A percentile compares a stretch with the other conserved stretches of the same genome.
Evolutionary conservation across 164 flowering plant genomes (phyloP).

Genomic region (Vitis rupestris): DNA sequence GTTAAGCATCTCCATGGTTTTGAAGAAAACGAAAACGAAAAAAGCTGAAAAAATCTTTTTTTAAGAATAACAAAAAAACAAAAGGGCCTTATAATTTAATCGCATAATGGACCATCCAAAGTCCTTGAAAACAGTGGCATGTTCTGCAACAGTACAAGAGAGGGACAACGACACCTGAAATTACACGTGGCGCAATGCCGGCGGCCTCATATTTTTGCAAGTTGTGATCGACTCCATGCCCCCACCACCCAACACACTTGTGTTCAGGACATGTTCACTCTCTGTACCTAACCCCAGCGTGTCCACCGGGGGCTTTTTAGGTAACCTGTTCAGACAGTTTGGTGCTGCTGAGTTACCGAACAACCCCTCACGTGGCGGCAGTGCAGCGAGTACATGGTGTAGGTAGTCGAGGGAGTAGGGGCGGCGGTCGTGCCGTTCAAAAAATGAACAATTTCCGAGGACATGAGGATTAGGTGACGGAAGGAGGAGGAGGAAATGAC

Average conservation of each 20-base stretch:
- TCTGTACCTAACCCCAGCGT: too few species aligned
- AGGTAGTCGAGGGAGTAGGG: too few species aligned
- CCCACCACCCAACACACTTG: too few species aligned
- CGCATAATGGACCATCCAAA: background rate
- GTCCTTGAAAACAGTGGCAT: background rate
- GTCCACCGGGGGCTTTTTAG: too few species aligned
- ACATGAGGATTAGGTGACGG: too few species aligned
- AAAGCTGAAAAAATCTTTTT: background rate
- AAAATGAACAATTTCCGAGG: too few species aligned
- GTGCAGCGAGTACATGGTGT: too few species aligned
- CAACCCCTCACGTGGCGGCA: too few species aligned
- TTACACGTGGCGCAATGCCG: constrained; percentile 13
- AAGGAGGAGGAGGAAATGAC: background rate
- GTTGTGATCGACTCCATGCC: background rate
- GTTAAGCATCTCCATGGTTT: constrained; percentile 2
- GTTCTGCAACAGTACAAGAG: background rate
- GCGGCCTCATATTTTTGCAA: constrained; percentile 5
- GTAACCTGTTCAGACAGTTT: too few species aligned
- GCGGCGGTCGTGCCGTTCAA: too few species aligned
- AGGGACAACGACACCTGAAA: background rate
- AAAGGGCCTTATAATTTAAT: background rate
- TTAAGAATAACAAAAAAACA: background rate
- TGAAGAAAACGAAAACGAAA: constrained; percentile 7
- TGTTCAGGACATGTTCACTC: too few species aligned
- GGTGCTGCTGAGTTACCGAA: too few species aligned